Evolutionary conservation across 495 filamentous ascomycete genomes (phyloP).

Genomic region (Penicillium waksmanii): DNA sequence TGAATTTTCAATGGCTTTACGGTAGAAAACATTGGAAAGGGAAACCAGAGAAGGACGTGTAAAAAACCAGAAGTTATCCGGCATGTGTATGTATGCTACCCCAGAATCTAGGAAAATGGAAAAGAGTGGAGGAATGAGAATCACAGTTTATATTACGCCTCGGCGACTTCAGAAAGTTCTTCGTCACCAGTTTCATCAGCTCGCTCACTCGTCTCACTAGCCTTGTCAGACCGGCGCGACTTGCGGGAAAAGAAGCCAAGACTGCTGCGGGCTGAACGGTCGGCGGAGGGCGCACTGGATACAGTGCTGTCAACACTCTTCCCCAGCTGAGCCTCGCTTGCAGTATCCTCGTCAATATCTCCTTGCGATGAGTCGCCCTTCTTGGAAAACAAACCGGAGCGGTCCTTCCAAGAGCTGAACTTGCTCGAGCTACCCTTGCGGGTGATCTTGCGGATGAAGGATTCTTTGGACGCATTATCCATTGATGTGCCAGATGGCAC

Average conservation of each 20-base stretch:
- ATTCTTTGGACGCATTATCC: conserved; percentile 64
- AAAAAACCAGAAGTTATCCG: neutral
- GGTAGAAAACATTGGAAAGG: too few relatives aligned
- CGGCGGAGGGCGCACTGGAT: conserved; percentile 47
- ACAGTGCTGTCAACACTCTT: conserved; percentile 53
- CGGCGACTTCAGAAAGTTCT: conserved; percentile 40
- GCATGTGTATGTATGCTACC: conserved; percentile 11
- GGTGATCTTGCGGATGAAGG: conserved; percentile 72
- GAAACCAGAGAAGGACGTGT: neutral
- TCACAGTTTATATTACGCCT: conserved; percentile 13
- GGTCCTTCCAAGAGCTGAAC: conserved; percentile 74
- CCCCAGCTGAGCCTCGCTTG: conserved; percentile 49
- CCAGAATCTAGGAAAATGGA: conserved; percentile 15
- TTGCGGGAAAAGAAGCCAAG: conserved; percentile 57
- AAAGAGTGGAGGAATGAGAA: conserved; percentile 13
- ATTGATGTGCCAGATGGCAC: conserved; percentile 67
- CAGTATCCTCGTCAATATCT: conserved; percentile 53
- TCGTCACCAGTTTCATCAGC: conserved; percentile 54
- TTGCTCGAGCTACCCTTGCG: conserved; percentile 81
- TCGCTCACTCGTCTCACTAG: conserved; percentile 50
- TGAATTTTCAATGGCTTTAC: too few relatives aligned
- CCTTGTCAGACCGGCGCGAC: conserved; percentile 50
- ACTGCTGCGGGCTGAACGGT: conserved; percentile 50
- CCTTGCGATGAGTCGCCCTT: conserved; percentile 58
- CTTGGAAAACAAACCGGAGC: conserved; percentile 65